phyloP scores from a whole-genome alignment of 208 protist species.

The Leishmania martiniquensis region DNA sequence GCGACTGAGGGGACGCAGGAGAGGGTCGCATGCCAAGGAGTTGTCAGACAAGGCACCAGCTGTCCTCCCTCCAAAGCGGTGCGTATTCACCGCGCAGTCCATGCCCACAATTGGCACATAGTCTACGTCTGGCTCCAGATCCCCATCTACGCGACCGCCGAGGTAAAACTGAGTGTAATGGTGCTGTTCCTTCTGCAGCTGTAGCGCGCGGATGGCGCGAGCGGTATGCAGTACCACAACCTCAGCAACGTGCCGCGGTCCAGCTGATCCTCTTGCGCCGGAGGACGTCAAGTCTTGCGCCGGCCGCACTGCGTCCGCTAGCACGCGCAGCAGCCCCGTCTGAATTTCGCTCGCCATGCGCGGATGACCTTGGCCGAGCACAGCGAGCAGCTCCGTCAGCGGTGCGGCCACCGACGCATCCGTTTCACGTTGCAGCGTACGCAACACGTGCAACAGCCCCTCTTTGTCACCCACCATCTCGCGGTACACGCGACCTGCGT shows the following conservation, averaged over 20 bases:
- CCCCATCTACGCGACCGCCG: not conserved
- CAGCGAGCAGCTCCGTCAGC: conserved; percentile 64
- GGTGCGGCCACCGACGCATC: conserved; percentile 45
- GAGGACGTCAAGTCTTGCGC: not conserved
- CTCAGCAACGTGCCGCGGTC: conserved; percentile 2
- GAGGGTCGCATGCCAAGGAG: conserved; percentile 17
- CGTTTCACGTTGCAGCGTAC: conserved; percentile 50
- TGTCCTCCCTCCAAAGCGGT: not conserved
- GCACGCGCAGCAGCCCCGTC: conserved; percentile 56
- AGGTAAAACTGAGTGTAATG: conserved; percentile 36
- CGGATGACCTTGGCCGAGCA: conserved; percentile 72
- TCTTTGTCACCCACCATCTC: conserved; percentile 88
- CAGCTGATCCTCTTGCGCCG: not conserved
- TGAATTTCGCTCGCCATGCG: conserved; percentile 50
- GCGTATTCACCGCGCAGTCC: conserved; percentile 6
- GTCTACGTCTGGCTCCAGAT: conserved; percentile 5
- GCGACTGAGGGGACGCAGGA: conserved; percentile 34
- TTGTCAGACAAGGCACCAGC: not conserved
- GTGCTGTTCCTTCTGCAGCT: conserved; percentile 63
- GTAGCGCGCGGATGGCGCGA: conserved; percentile 62
- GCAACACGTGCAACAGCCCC: conserved; percentile 58
- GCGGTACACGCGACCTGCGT: conserved; percentile 86
- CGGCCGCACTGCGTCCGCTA: conserved; percentile 25
- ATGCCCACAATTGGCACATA: conserved; percentile 45
- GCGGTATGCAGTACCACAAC: conserved; percentile 58